A percentile compares a stretch with the other conserved stretches of the same genome.
phyloP scores from a whole-genome alignment of 768 basidiomycete species.

The Naganishia kalamii region DNA sequence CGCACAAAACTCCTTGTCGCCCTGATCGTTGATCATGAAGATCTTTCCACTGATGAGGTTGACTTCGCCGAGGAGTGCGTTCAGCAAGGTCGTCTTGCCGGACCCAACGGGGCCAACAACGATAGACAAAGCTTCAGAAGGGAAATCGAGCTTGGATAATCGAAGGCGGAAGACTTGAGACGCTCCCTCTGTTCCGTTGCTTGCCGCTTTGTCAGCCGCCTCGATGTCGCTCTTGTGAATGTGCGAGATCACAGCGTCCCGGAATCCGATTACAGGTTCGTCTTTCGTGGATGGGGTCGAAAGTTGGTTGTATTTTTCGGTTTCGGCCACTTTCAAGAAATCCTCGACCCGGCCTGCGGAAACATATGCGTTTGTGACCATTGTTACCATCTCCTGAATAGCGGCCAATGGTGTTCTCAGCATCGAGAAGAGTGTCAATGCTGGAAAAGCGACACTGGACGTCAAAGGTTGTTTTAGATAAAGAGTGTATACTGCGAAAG shows the following conservation, averaged over 20 bases:
- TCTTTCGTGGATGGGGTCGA: slow-evolving; percentile 29
- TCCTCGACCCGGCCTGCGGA: slow-evolving; percentile 35
- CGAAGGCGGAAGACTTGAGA: slow-evolving; percentile 36
- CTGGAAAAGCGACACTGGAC: slow-evolving; percentile 49
- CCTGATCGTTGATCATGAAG: slow-evolving; percentile 44
- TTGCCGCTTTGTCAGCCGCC: slow-evolving; percentile 2
- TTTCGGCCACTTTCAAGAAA: slow-evolving; percentile 48
- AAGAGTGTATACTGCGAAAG: slow-evolving; percentile 46
- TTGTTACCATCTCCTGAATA: slow-evolving; percentile 31
- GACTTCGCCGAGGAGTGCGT: slow-evolving; percentile 41
- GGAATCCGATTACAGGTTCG: slow-evolving; percentile 47
- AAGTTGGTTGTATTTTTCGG: slow-evolving; percentile 47
- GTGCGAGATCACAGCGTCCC: slow-evolving; percentile 39
- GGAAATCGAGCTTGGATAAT: slow-evolving; percentile 37
- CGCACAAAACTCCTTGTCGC: slow-evolving; percentile 37
- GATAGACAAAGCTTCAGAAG: slow-evolving; percentile 34
- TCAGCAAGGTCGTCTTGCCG: slow-evolving; percentile 43
- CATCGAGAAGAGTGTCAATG: slow-evolving; percentile 49
- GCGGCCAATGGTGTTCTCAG: slow-evolving; percentile 46
- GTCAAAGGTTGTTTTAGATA: slow-evolving; percentile 44
- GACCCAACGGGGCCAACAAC: slow-evolving; percentile 37
- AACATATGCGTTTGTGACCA: slow-evolving; percentile 19
- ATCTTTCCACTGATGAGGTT: slow-evolving; percentile 37
- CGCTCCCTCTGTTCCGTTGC: neutral
- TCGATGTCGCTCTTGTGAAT: neutral